Percentiles rank a stretch among this genome's conserved stretches.
Conservation (phyloP, 768 basidiomycete species). For the Pleurotus giganteus region DNA sequence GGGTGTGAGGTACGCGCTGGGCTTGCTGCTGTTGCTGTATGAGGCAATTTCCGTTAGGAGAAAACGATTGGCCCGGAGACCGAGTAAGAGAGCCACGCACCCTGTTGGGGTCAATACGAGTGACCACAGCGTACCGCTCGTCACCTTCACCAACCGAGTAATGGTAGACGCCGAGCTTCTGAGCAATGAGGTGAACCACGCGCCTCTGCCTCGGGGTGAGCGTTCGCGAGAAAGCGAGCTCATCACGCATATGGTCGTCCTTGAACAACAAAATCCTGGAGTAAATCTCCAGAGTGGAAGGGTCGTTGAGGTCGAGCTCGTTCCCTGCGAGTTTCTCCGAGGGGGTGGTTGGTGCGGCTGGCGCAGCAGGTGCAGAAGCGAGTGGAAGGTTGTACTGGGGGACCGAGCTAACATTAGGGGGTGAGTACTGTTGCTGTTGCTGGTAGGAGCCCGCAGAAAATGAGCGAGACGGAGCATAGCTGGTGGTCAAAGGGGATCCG, state of each 20-base stretch:
- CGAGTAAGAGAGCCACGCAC: conserved; percentile 39
- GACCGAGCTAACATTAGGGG: conserved; percentile 51
- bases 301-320: conserved; percentile 95
- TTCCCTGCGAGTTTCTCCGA: conserved; percentile 62
- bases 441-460: conserved; percentile 68
- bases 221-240: conserved; percentile 92
- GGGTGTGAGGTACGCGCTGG: conserved; percentile 58
- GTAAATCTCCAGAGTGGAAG: conserved; percentile 94
- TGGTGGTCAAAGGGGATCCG: conserved; percentile 55
- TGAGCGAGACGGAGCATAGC: conserved; percentile 71
- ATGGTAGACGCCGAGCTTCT: conserved; percentile 94
- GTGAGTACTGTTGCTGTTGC: conserved; percentile 56
- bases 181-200: conserved; percentile 93
- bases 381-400: conserved; percentile 40
- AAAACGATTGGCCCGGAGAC: conserved; percentile 8
- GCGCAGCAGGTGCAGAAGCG: conserved; percentile 50
- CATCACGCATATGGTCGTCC: conserved; percentile 95
- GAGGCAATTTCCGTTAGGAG: conserved; percentile 11
- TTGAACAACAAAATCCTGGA: conserved; percentile 96
- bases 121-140: conserved; percentile 91
- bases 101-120: conserved; percentile 81
- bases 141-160: conserved; percentile 93
- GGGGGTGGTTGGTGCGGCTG: conserved; percentile 56
- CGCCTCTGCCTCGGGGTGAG: conserved; percentile 83
- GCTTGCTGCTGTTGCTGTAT: conserved; percentile 40